These are phyloP conservation scores for Exophiala sp. DNA, from an alignment of 2,329 filamentous ascomycete genomes.

Conservation along the genomic window DNA sequence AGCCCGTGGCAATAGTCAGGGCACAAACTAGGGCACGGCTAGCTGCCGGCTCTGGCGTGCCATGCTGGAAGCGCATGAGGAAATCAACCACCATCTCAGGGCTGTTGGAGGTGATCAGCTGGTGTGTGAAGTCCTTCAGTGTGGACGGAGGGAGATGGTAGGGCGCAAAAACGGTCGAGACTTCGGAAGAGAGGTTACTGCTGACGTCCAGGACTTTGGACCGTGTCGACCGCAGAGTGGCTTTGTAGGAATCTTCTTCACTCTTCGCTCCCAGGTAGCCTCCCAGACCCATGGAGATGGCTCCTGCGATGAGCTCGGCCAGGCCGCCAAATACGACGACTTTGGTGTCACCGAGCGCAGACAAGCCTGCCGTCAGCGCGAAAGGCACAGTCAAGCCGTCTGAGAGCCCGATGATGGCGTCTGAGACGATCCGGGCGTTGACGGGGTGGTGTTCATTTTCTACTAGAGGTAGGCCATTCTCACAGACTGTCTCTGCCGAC, in stretches of 20 bases:
- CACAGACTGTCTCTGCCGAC: constrained; percentile 13
- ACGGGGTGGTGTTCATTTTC: constrained; percentile 4
- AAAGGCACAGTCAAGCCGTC: constrained; percentile 79
- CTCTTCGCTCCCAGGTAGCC: constrained; percentile 64
- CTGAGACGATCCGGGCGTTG: constrained; percentile 32
- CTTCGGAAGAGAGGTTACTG: constrained; percentile 14
- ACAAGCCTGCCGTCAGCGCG: constrained; percentile 69
- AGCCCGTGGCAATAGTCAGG: constrained; percentile 34
- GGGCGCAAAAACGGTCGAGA: constrained; percentile 15
- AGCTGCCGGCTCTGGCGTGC: constrained; percentile 39
- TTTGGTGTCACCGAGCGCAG: constrained; percentile 57
- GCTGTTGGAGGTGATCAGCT: constrained; percentile 22
- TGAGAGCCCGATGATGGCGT: constrained; percentile 72
- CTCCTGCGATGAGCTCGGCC: constrained; percentile 71
- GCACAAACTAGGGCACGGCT: constrained; percentile 35
- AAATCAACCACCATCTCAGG: constrained; percentile 17
- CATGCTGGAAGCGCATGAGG: constrained; percentile 22
- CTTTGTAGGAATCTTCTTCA: constrained; percentile 33
- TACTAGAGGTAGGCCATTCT: not conserved
- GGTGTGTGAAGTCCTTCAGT: constrained; percentile 21
- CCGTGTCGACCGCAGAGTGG: constrained; percentile 14
- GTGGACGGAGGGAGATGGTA: constrained; percentile 20
- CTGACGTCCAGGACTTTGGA: constrained; percentile 12
- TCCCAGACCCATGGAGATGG: constrained; percentile 74
- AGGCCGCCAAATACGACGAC: constrained; percentile 70